Evolutionary conservation across 352 stramenopile species (phyloP), one percentile per base, ranked within the genome.

Genomic region (Pythium dissotocum): DNA sequence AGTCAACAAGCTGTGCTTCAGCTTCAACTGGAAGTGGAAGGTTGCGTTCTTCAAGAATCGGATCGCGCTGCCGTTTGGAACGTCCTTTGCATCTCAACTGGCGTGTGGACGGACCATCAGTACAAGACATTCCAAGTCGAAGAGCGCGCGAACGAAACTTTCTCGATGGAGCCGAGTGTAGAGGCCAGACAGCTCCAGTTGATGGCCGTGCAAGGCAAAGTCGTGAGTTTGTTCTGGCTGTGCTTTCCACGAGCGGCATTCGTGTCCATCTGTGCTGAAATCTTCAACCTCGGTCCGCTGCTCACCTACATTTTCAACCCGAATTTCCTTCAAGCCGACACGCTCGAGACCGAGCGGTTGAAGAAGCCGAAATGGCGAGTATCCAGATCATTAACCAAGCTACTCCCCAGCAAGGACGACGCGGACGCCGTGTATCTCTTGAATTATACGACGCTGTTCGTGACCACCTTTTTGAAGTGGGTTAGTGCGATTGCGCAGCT

Each of bases 131-230:
- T 77, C 58, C 82, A 87, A 56, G 70, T 88, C 18, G 72, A 88
- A 67, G 77, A 87, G 35, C 77, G 80, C 2, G 80, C 78, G 5
- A 83, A 88, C 42, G 72, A 75, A 21, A 82, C 77, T 30, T 88
- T 80, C 55, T 53, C 72, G 9, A 84, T 85, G 78, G 80, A 88
- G 33, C 80, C 78, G 4, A 84, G 76, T 36, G 75, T 58, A 0
- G 80, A 87, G 36, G 69, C 79, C 66, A 87, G 84, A 67, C 80
- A 88, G 67, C 62, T 88, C 13, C 78, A 88, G 61, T 82, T 88
- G 77, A 88, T 88, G 80, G 65, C 80, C 1, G 48, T 88, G 30
- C 80, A 88, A n/a, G 80, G 80, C 30, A 88, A 88, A 57, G 81
- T 88, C 59, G 64, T 79, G 26, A 85, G 77, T 67, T 60, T 88